Conservation (phyloP, 768 basidiomycete genomes). For the Rickenella mellea region DNA sequence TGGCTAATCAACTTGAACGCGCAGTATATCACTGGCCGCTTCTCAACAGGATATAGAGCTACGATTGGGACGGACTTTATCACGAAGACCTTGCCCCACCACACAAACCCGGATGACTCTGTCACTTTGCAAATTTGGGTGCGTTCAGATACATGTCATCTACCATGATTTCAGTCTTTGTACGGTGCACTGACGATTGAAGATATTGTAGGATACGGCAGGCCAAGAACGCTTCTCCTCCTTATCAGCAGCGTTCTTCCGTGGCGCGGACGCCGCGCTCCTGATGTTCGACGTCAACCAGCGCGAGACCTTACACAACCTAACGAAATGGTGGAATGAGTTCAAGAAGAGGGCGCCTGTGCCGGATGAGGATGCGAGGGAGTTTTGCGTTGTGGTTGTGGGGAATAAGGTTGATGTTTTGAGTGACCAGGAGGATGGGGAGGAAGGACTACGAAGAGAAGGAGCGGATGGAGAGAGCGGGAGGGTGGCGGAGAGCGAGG, state of each 20-base stretch:
- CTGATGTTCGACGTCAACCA: conserved; percentile 76
- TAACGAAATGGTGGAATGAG: conserved; percentile 72
- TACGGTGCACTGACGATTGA: conserved; percentile 1
- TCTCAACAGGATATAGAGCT: conserved; percentile 69
- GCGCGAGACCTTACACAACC: conserved; percentile 45
- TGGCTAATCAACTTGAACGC: background rate
- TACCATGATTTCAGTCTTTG: background rate
- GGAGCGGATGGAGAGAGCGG: background rate
- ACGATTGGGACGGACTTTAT: conserved; percentile 91
- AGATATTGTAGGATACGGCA: conserved; percentile 55
- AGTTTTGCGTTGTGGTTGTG: conserved; percentile 60
- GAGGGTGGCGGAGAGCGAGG: conserved; percentile 27
- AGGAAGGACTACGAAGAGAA: conserved; percentile 2
- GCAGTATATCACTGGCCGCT: conserved; percentile 69
- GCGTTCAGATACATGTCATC: conserved; percentile 10
- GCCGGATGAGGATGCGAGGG: conserved; percentile 46
- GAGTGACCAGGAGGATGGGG: conserved; percentile 12
- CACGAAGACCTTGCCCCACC: conserved; percentile 60
- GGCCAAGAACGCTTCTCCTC: conserved; percentile 85
- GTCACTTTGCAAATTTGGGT: conserved; percentile 69
- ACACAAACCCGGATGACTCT: conserved; percentile 39
- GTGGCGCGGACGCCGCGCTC: conserved; percentile 74
- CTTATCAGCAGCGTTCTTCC: conserved; percentile 74
- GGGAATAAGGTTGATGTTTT: conserved; percentile 71
- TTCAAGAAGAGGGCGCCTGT: conserved; percentile 63